These are phyloP conservation scores for Bullera alba DNA, from an alignment of 768 basidiomycete genomes.

Conservation along the genomic window DNA sequence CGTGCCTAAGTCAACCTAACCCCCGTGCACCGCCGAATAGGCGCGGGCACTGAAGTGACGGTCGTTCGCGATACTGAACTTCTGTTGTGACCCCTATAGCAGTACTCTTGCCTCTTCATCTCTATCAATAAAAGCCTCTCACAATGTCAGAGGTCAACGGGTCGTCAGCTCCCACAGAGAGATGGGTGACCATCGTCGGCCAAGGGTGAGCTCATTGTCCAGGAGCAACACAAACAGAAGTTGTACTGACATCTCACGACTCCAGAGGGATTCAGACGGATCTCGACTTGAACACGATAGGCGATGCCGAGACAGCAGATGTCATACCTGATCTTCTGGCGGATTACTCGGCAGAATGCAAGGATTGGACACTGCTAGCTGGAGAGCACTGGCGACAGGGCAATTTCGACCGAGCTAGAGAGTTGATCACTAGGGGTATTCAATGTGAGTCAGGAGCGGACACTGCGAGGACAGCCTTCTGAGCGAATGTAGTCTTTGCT, in stretches of 20 bases:
- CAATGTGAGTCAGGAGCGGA: constrained; percentile 34
- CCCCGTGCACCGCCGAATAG: too few species aligned
- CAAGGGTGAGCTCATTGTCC: constrained; percentile 20
- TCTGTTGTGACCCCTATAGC: too few species aligned
- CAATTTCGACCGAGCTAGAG: constrained; percentile 66
- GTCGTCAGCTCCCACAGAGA: constrained; percentile 3
- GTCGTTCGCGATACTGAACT: too few species aligned
- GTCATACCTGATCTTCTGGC: constrained; percentile 50
- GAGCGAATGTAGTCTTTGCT: constrained; percentile 14
- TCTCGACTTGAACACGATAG: constrained; percentile 79
- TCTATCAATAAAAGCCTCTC: background rate
- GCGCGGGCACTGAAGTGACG: too few species aligned
- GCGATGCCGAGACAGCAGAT: constrained; percentile 63
- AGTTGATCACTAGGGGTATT: constrained; percentile 58
- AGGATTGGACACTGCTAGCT: constrained; percentile 52
- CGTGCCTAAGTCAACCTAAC: too few species aligned
- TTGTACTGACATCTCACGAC: background rate
- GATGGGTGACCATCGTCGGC: constrained; percentile 27
- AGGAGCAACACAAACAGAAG: background rate
- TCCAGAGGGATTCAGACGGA: constrained; percentile 48
- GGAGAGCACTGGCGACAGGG: constrained; percentile 82
- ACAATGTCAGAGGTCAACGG: constrained; percentile 6
- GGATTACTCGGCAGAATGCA: constrained; percentile 45
- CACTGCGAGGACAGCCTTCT: too few species aligned
- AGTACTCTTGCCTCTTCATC: too few species aligned